Conservation (phyloP, 1,284 basidiomycete species). For the Trametes hirsuta region DNA sequence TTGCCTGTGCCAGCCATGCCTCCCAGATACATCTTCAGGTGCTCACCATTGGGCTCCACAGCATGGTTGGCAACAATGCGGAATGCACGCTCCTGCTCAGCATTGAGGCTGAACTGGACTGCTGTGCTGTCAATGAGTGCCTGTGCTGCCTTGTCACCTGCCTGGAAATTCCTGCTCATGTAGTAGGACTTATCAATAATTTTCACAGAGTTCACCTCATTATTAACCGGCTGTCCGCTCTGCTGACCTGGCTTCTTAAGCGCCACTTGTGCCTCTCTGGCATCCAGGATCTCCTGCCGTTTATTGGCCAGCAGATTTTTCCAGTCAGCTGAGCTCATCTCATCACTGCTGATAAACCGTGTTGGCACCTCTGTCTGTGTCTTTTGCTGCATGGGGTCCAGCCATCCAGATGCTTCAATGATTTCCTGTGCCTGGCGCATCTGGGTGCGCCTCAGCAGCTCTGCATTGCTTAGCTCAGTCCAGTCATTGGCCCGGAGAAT, state of each 20-base stretch:
- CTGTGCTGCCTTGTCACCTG: too few species aligned
- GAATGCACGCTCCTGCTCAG: too few species aligned
- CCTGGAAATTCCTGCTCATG: background rate
- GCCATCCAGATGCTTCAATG: background rate
- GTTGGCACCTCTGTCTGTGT: background rate
- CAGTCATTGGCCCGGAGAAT: background rate
- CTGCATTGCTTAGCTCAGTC: background rate
- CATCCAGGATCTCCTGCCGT: background rate
- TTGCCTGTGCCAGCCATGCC: slow-evolving; percentile 29
- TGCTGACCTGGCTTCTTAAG: background rate
- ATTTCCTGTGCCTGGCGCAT: background rate
- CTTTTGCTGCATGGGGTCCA: background rate
- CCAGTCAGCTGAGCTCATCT: background rate
- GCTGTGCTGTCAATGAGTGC: too few species aligned
- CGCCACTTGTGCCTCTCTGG: background rate
- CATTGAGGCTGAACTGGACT: too few species aligned
- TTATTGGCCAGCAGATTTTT: background rate
- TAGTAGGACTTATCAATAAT: background rate
- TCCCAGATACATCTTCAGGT: slow-evolving; percentile 25
- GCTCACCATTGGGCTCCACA: slow-evolving; percentile 14
- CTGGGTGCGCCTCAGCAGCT: background rate
- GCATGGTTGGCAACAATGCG: slow-evolving; percentile 18
- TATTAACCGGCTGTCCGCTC: background rate
- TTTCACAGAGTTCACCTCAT: background rate
- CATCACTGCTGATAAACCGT: background rate